phyloP scores from a whole-genome alignment of 2,329 filamentous ascomycete species.

The Venturia asperata region DNA sequence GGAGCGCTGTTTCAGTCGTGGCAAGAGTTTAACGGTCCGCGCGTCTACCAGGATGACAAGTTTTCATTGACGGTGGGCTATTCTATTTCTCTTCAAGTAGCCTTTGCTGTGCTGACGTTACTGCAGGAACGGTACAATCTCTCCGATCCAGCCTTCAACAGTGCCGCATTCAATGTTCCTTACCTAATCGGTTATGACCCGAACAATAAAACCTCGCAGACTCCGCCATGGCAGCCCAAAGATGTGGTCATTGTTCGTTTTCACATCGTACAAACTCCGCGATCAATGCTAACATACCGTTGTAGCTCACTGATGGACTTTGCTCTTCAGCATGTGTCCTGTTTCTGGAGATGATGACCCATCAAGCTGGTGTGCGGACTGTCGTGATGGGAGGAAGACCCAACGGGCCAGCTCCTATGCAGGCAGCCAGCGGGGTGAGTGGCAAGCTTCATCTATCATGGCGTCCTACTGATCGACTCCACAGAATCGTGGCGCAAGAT shows the following conservation, averaged over 20 bases:
- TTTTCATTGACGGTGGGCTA: conserved; percentile 19
- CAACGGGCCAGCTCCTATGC: conserved; percentile 43
- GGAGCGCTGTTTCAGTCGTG: conserved; percentile 27
- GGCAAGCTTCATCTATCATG: conserved; percentile 31
- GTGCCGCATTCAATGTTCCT: conserved; percentile 28
- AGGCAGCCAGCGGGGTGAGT: conserved; percentile 55
- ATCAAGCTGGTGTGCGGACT: conserved; percentile 45
- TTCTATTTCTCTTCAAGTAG: neutral
- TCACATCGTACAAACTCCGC: neutral
- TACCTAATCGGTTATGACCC: conserved; percentile 20
- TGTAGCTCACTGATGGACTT: conserved; percentile 44
- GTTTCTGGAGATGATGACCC: conserved; percentile 47
- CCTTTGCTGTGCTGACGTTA: neutral
- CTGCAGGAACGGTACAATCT: conserved; percentile 16
- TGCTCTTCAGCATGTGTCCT: conserved; percentile 54
- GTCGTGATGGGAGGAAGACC: conserved; percentile 54
- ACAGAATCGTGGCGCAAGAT: neutral
- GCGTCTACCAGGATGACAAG: conserved; percentile 21
- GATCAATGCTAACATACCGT: neutral
- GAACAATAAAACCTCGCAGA: neutral
- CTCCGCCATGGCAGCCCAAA: conserved; percentile 1
- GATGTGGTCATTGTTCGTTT: conserved; percentile 9
- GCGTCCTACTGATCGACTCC: neutral
- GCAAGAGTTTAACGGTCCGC: conserved; percentile 27
- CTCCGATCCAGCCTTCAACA: conserved; percentile 13